These are phyloP conservation scores for Xerocomus brunneocitrinus DNA, from an alignment of 768 basidiomycete genomes.

Conservation along the genomic window DNA sequence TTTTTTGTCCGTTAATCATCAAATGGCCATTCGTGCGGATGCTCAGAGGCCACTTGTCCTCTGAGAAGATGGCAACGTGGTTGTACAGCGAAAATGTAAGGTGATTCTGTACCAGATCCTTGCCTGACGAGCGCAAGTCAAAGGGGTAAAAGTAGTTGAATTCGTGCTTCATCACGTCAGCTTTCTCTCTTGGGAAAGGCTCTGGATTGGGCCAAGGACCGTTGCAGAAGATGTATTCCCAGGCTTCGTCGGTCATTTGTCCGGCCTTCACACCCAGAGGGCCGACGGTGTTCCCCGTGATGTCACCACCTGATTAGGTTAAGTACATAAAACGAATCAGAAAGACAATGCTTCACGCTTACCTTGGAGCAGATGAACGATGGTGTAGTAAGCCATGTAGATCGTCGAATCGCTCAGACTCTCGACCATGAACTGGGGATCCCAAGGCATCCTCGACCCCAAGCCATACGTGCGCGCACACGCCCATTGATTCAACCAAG, in stretches of 20 bases:
- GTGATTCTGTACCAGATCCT: slow-evolving; percentile 95
- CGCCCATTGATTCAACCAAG: slow-evolving; percentile 98
- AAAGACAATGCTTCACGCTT: slow-evolving; percentile 15
- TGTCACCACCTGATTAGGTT: slow-evolving; percentile 49
- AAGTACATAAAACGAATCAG: slow-evolving; percentile 3
- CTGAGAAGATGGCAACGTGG: slow-evolving; percentile 88
- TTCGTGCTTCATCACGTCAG: slow-evolving; percentile 80
- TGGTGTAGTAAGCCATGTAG: slow-evolving; percentile 98
- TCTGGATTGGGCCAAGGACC: slow-evolving; percentile 70
- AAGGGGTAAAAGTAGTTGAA: slow-evolving; percentile 98
- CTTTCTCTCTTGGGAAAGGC: slow-evolving; percentile 69
- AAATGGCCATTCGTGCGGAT: slow-evolving; percentile 96
- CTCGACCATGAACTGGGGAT: slow-evolving; percentile 93
- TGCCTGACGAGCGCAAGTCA: slow-evolving; percentile 96
- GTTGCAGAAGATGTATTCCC: slow-evolving; percentile 88
- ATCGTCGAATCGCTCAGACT: slow-evolving; percentile 96
- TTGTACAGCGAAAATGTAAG: slow-evolving; percentile 92
- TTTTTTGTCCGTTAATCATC: slow-evolving; percentile 97
- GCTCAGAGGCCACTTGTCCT: slow-evolving; percentile 83
- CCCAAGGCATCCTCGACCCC: slow-evolving; percentile 95
- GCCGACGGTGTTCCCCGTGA: slow-evolving; percentile 77
- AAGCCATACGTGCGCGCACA: slow-evolving; percentile 97
- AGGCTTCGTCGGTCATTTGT: slow-evolving; percentile 96
- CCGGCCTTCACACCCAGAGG: slow-evolving; percentile 81
- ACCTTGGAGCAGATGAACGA: slow-evolving; percentile 89